Conservation (phyloP, 208 protist genomes). For the Trypanosoma lewisi region DNA sequence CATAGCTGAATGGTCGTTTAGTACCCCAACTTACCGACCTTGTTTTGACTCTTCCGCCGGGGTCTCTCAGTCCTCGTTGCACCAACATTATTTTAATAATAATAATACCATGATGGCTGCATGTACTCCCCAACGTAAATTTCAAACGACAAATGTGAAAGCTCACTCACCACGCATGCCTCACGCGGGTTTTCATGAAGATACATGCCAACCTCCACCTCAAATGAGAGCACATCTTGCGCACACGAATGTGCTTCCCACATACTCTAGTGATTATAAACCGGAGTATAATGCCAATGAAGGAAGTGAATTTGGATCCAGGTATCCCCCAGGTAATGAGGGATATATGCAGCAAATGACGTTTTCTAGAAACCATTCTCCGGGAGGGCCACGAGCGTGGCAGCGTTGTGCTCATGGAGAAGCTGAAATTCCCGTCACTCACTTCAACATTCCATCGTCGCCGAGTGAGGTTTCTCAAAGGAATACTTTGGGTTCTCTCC, state of each 20-base stretch:
- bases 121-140: not conserved
- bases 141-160: not conserved
- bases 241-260: too few species aligned
- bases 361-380: too few species aligned
- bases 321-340: too few species aligned
- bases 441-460: not conserved
- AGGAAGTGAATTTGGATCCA: too few species aligned
- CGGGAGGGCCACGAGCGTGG: too few species aligned
- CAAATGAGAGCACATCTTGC: too few species aligned
- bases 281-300: too few species aligned
- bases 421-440: not conserved
- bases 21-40: conserved; percentile 16
- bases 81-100: not conserved
- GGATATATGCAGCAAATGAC: too few species aligned
- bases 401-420: not conserved
- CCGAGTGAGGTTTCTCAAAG: not conserved
- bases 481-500: not conserved
- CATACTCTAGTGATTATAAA: too few species aligned
- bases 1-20: conserved; percentile 39
- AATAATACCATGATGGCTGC: not conserved
- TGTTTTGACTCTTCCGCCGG: not conserved
- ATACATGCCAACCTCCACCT: too few species aligned
- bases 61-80: not conserved
- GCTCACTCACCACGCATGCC: too few species aligned
- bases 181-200: too few species aligned